A percentile compares a stretch with the other conserved stretches of the same genome.
These are phyloP conservation scores for Dothistroma pini DNA, from an alignment of 2,329 filamentous ascomycete genomes.

Conservation along the genomic window DNA sequence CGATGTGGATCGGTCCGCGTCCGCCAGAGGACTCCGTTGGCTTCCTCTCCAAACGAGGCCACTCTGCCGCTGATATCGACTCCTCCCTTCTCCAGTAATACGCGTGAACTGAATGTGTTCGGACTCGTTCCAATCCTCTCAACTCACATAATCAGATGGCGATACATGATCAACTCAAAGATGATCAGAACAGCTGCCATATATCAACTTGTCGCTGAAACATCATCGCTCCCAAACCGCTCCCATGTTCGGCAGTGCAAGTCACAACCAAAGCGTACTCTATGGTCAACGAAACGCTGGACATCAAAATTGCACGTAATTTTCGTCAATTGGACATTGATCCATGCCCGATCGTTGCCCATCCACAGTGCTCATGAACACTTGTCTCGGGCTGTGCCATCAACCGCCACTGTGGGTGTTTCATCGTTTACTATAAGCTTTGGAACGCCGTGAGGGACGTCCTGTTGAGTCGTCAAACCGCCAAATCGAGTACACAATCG, in stretches of 20 bases:
- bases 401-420: not conserved
- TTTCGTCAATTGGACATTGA: too few relatives aligned
- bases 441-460: not conserved
- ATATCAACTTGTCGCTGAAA: conserved; percentile 2
- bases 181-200: not conserved
- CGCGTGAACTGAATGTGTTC: conserved; percentile 18
- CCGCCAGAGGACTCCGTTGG: not conserved
- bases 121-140: conserved; percentile 23
- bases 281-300: not conserved
- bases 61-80: not conserved
- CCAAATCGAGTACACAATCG: not conserved
- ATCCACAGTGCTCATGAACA: not conserved
- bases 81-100: not conserved
- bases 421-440: not conserved
- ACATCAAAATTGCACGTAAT: too few relatives aligned
- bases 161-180: too few relatives aligned
- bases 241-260: conserved; percentile 1
- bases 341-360: too few relatives aligned
- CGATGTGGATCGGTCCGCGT: not conserved
- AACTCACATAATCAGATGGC: not conserved
- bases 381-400: not conserved
- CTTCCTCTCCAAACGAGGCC: not conserved
- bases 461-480: too few relatives aligned
- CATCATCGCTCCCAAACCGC: conserved; percentile 5
- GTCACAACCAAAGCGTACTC: not conserved